A percentile compares a stretch with the other conserved stretches of the same genome.
Conservation (phyloP, 768 basidiomycete genomes). For the Suillus paluster region DNA sequence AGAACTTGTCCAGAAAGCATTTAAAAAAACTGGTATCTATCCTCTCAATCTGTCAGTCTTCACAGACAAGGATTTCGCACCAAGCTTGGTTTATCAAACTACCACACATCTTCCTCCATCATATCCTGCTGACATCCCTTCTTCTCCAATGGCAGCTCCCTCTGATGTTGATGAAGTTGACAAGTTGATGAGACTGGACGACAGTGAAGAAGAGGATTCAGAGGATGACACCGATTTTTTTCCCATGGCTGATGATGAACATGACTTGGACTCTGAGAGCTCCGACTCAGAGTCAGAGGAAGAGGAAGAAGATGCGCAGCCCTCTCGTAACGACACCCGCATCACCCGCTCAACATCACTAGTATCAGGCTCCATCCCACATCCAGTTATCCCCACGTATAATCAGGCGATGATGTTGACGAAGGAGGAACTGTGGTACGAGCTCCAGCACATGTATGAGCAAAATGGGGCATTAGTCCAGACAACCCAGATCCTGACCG, state of each 20-base stretch:
- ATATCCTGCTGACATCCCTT: conserved; percentile 4
- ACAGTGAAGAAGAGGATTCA: neutral
- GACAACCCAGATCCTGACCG: neutral
- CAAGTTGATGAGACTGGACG: neutral
- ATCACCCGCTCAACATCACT: neutral
- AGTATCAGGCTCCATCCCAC: neutral
- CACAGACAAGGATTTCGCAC: neutral
- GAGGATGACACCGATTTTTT: neutral
- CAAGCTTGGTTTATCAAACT: neutral
- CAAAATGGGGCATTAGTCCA: neutral
- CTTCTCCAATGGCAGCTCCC: neutral
- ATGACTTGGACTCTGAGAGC: too few relatives aligned
- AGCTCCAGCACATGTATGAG: conserved; percentile 1
- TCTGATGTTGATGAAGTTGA: neutral
- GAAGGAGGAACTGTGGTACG: neutral
- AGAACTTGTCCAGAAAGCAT: conserved; percentile 33
- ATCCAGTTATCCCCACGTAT: neutral
- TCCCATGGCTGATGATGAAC: neutral
- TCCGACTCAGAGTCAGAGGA: neutral
- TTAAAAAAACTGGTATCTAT: conserved; percentile 33
- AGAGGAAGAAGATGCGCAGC: too few relatives aligned
- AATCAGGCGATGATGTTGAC: neutral
- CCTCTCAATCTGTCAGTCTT: conserved; percentile 40
- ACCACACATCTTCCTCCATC: neutral
- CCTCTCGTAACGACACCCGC: too few relatives aligned